Percentiles rank a stretch among this genome's conserved stretches.
Evolutionary conservation across 176 grass and related monocot genomes (phyloP).

Genomic region (Paspalum notatum): DNA sequence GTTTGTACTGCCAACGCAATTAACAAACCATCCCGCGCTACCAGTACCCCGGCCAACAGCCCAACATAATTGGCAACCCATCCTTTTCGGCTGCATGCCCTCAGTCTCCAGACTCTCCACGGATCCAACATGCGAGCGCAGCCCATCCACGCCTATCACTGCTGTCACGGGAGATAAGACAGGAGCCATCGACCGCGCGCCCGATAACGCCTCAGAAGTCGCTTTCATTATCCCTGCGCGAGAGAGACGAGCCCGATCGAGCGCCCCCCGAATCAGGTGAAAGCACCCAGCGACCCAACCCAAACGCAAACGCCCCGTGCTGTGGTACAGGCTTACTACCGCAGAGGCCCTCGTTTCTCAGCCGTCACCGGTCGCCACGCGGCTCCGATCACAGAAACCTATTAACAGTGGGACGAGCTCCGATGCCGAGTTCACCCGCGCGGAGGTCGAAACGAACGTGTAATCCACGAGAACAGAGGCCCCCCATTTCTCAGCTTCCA

Average conservation of each 20-base stretch:
- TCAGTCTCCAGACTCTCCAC: neutral
- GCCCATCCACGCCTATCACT: slow-evolving; percentile 19
- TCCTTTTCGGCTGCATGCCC: neutral
- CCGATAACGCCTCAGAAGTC: slow-evolving; percentile 16
- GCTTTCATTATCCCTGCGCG: slow-evolving; percentile 40
- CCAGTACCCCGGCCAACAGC: neutral
- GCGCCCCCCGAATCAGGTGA: neutral
- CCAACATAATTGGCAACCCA: neutral
- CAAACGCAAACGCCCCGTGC: slow-evolving; percentile 4
- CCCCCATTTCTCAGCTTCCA: neutral
- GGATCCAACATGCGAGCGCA: slow-evolving; percentile 8
- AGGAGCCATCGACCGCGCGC: neutral
- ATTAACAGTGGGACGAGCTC: neutral
- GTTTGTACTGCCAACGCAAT: neutral
- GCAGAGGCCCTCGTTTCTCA: too few relatives aligned
- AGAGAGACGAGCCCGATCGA: slow-evolving; percentile 7
- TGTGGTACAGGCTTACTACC: neutral
- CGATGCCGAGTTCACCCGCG: neutral
- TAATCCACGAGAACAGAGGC: slow-evolving; percentile 2
- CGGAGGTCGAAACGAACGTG: neutral
- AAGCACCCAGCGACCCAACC: slow-evolving; percentile 10
- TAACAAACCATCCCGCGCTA: neutral
- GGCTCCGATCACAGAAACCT: too few relatives aligned
- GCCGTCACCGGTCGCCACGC: too few relatives aligned
- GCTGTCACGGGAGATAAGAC: slow-evolving; percentile 29